A percentile compares a stretch with the other conserved stretches of the same genome.
phyloP scores from a whole-genome alignment of 495 filamentous ascomycete genomes.

The Mytilinidion resinicola region DNA sequence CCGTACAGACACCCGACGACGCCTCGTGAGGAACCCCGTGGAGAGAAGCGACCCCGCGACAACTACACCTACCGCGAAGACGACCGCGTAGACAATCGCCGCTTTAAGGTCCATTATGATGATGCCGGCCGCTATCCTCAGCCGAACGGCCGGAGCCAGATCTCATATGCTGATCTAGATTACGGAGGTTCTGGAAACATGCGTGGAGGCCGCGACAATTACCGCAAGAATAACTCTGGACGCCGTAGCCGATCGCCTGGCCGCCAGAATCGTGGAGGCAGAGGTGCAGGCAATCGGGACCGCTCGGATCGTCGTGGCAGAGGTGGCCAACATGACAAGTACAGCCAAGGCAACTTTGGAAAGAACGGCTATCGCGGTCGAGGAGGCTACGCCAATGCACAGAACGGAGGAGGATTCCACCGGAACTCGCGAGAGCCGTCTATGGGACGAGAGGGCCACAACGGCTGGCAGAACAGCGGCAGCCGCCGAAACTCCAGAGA shows the following conservation, averaged over 20 bases:
- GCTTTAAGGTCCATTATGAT: conserved; percentile 58
- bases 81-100: conserved; percentile 43
- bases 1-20: conserved; percentile 16
- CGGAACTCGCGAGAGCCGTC: conserved; percentile 51
- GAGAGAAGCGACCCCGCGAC: conserved; percentile 21
- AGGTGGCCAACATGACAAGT: neutral
- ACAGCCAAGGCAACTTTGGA: neutral
- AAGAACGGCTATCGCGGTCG: neutral
- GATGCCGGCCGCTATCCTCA: conserved; percentile 38
- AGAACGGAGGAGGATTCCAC: conserved; percentile 3
- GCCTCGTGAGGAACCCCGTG: conserved; percentile 20
- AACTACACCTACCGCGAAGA: conserved; percentile 49
- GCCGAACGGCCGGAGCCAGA: conserved; percentile 41
- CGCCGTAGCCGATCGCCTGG: conserved; percentile 8
- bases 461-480: neutral
- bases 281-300: neutral
- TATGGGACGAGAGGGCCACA: conserved; percentile 42
- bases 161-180: conserved; percentile 62
- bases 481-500: conserved; percentile 42
- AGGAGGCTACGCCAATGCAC: neutral
- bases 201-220: conserved; percentile 19
- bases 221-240: conserved; percentile 28
- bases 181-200: conserved; percentile 30
- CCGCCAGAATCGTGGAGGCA: neutral
- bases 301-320: conserved; percentile 17